A percentile compares a stretch with the other conserved stretches of the same genome.
Evolutionary conservation across 2,329 filamentous ascomycete genomes (phyloP).

Genomic region (Grosmannia serpens): DNA sequence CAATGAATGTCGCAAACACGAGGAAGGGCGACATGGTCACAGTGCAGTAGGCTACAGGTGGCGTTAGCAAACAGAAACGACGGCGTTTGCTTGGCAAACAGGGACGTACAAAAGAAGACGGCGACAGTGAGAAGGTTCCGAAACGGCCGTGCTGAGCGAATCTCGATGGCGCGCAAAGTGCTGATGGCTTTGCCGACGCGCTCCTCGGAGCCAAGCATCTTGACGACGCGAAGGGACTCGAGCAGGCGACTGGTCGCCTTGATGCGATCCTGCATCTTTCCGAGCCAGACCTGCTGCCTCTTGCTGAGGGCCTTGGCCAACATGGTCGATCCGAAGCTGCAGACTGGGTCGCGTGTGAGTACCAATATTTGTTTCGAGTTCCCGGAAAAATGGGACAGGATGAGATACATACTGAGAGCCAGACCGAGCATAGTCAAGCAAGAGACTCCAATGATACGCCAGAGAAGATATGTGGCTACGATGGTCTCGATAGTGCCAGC

Average conservation of each 20-base stretch:
- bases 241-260: neutral
- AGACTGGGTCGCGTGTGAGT: neutral
- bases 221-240: neutral
- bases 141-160: neutral
- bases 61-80: neutral
- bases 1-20: neutral
- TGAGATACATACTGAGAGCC: neutral
- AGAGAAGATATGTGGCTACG: neutral
- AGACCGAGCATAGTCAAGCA: neutral
- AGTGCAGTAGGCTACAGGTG: neutral
- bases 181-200: neutral
- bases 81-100: too few relatives aligned
- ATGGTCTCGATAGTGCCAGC: neutral
- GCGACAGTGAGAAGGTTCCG: neutral
- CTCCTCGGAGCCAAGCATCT: neutral
- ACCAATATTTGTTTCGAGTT: neutral
- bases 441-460: neutral
- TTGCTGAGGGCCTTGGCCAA: neutral
- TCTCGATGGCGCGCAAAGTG: neutral
- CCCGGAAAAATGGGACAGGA: neutral
- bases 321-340: neutral
- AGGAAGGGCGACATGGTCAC: neutral
- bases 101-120: neutral
- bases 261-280: neutral
- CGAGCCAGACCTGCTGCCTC: neutral